Evolutionary conservation across 108 stramenopile genomes (phyloP), one percentile per base, ranked within the genome.

Genomic region (Pseudonitzschia multistriata): DNA sequence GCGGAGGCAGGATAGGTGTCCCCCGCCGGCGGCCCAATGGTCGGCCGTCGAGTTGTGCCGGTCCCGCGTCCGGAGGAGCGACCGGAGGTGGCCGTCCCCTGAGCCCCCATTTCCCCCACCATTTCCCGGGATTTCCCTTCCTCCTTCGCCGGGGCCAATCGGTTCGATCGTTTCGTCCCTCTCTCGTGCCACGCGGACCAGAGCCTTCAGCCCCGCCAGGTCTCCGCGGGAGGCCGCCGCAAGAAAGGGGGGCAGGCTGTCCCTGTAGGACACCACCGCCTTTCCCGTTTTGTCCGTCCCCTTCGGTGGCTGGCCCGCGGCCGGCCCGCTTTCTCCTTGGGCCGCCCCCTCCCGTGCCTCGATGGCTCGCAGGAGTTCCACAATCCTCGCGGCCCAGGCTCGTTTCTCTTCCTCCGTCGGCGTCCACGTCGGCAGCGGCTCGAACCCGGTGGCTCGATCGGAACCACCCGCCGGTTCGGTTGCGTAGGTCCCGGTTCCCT

Each of bases 11-110:
- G 81, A 68, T 28, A 90, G 66, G 69, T 94, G 88, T 19, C 93
- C 93, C 49, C 87, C 88, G 50, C 93, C 93, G 15, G 93, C 88
- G 49, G 90, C 90, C 93, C 93, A 94, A 56, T 94, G 93, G 48
- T 89, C 89, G 14, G 89, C 86, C 15, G 81, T 81, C 3, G 87
- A 88, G 1, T 83, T 82, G 66, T 94, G 90, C 48, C 89, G 77
- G 82, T 94, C 93, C 0, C 75, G 69, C 54, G 69, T 70, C 35
- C 78, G 27, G 59, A 92, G 57, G 22, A 89, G 52, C 17, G 22
- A 65, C 28, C 24, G 49, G 24, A 82, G 62, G 62, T 39, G 1
- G 21, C 40, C 36, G 42, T 70, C 68, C 15, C 57, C 54, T n/a
- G n/a, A n/a, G n/a, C n/a, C n/a, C n/a, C n/a, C n/a, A n/a, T n/a